Evolutionary conservation across 441 rosid genomes (phyloP).

Genomic region (Corymbia calophylla): DNA sequence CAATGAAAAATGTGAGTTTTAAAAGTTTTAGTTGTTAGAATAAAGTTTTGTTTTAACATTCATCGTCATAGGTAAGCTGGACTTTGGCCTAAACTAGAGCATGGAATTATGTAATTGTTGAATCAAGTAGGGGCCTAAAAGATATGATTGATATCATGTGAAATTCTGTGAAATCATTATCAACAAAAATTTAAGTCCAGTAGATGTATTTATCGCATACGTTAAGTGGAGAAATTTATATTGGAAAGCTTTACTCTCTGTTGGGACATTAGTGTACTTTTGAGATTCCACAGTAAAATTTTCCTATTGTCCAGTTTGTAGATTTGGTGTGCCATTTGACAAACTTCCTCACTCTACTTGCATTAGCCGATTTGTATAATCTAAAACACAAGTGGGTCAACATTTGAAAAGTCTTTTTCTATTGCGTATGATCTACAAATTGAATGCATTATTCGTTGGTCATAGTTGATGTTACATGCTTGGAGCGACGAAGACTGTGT

Average conservation of each 20-base stretch:
- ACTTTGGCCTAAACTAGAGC: background rate
- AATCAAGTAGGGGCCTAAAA: background rate
- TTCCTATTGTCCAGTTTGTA: background rate
- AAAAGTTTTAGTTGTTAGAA: background rate
- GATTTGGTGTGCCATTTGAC: background rate
- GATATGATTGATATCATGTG: background rate
- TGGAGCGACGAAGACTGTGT: slow-evolving; percentile 14
- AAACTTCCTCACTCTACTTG: background rate
- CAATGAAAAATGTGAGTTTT: accelerated
- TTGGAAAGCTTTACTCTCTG: background rate
- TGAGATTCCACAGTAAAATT: background rate
- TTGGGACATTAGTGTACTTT: background rate
- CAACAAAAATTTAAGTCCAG: background rate
- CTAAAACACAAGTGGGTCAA: background rate
- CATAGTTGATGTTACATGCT: slow-evolving; percentile 5
- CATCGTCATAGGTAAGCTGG: background rate
- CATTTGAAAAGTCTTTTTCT: background rate
- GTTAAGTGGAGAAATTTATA: background rate
- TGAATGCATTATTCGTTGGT: background rate
- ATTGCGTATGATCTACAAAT: background rate
- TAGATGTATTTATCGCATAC: background rate
- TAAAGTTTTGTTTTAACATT: background rate
- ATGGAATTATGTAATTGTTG: too few relatives aligned
- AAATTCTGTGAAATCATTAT: background rate
- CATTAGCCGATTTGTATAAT: background rate